phyloP scores from a whole-genome alignment of 2,329 filamentous ascomycete species.

The Trichoderma guizhouense region DNA sequence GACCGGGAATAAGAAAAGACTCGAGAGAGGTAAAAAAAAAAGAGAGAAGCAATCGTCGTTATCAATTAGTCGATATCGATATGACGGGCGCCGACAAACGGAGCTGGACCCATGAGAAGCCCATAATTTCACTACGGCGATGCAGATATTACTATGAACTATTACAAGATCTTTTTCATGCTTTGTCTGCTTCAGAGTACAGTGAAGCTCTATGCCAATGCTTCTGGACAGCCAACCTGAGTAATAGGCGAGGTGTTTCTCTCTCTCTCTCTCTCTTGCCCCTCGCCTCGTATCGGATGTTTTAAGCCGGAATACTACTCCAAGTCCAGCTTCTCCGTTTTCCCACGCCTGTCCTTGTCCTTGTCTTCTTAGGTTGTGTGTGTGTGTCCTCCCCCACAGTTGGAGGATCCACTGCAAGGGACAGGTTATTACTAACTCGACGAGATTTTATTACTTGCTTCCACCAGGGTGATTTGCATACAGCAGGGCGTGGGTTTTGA shows the following conservation, averaged over 20 bases:
- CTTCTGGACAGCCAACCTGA: neutral
- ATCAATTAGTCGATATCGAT: constrained; percentile 1
- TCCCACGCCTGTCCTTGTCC: neutral
- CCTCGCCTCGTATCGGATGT: neutral
- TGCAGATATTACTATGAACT: neutral
- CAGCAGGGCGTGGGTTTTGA: neutral
- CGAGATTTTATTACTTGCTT: constrained; percentile 5
- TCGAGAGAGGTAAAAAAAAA: neutral
- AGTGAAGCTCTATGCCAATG: neutral
- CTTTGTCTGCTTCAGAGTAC: neutral
- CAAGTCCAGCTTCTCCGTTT: neutral
- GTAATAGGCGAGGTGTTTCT: neutral
- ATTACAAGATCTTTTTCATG: neutral
- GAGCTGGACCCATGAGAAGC: constrained; percentile 6
- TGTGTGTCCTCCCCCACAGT: neutral
- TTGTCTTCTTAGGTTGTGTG: neutral
- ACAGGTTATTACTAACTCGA: constrained; percentile 1
- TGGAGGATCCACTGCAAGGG: constrained; percentile 2
- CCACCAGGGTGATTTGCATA: neutral
- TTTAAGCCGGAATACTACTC: neutral
- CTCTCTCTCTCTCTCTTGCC: neutral
- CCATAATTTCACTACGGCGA: neutral
- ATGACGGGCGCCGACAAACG: constrained; percentile 8
- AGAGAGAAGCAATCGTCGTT: neutral
- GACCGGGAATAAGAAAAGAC: neutral